Base-by-base conservation (phyloP, 208 protist species). In the Leishmania arabica region DNA sequence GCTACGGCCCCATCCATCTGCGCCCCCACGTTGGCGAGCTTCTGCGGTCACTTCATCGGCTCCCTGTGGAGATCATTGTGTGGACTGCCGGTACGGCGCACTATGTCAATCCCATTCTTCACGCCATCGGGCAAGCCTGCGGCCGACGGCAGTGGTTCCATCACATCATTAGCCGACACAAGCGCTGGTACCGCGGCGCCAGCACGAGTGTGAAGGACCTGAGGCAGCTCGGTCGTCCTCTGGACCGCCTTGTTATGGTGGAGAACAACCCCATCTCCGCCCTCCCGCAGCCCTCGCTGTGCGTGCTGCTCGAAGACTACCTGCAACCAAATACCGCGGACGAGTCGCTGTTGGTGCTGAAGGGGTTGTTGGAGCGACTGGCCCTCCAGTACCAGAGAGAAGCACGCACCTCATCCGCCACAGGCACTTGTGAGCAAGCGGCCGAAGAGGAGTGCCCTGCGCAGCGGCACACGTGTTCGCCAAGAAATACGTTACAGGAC, bases 221-320 rank as follows among this genome's bases (percentile, higher is more conserved):
- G 5, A 79, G 79, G 0, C 77, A 82, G 3, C 87, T 98, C 2
- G 91, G 90, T 19, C 84, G 93, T 9, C 83, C 82, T 7, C 21
- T 94, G 45, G 79, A 89, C 13, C 88, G 88, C 19, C 81, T 95
- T 9, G 24, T 97, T 27, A 71, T 97, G 70, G 47, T 98, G n/a
- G 93, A 97, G 78, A 98, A 98, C 80, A 96, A 88, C 80, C 93
- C 95, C 19, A 78, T 88, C 2, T 94, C 92, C 15, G 86, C 96
- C 21, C 60, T 86, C 3, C 71, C 71, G 60, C 93, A 98, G 62
- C 88, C 88, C 15, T n/a, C 54, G 49, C 69, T 89, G 56, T 85
- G 84, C 51, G 79, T 98, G 21, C 78, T 98, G 24, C 82, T 98
- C 3, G 89, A 94, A 74, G 95, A 98, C 84, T 98, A 95, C 81